These are phyloP conservation scores for Lippia alba DNA, from an alignment of 305 asterid species.

Conservation along the genomic window DNA sequence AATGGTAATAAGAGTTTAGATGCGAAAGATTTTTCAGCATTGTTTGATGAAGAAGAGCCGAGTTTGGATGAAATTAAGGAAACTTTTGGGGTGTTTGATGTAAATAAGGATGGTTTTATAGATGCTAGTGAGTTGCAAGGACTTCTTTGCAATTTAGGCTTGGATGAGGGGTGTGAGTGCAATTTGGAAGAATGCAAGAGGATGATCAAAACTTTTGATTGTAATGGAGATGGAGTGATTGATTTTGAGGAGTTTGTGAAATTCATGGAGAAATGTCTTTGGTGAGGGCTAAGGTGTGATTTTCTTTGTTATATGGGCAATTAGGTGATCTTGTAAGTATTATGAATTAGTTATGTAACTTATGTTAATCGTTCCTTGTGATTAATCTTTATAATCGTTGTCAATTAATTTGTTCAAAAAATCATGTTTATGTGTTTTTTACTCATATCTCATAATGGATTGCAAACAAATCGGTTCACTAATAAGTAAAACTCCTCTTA, in stretches of 20 bases:
- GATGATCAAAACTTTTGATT: conserved; percentile 51
- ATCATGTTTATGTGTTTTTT: no score
- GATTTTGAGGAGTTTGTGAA: conserved; percentile 51
- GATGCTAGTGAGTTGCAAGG: conserved; percentile 46
- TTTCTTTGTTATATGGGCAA: not conserved
- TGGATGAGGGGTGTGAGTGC: conserved; percentile 25
- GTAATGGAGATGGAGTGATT: conserved; percentile 50
- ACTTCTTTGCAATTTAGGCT: conserved; percentile 41
- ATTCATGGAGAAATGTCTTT: conserved; percentile 50
- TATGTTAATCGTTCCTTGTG: no score
- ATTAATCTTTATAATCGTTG: not conserved
- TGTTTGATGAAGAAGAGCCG: conserved; percentile 51
- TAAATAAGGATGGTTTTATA: conserved; percentile 44
- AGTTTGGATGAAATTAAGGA: conserved; percentile 50
- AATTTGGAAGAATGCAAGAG: conserved; percentile 48
- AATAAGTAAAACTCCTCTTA: no score
- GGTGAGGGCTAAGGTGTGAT: not conserved
- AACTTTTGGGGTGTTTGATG: conserved; percentile 46
- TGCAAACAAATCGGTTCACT: no score
- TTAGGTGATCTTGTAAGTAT: no score
- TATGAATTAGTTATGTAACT: no score
- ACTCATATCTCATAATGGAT: no score
- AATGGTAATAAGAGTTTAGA: conserved; percentile 15
- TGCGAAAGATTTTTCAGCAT: conserved; percentile 19
- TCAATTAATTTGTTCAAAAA: no score